Evolutionary conservation across 495 filamentous ascomycete genomes (phyloP), one percentile per base, ranked within the genome.

Genomic region (Tuber indicum): DNA sequence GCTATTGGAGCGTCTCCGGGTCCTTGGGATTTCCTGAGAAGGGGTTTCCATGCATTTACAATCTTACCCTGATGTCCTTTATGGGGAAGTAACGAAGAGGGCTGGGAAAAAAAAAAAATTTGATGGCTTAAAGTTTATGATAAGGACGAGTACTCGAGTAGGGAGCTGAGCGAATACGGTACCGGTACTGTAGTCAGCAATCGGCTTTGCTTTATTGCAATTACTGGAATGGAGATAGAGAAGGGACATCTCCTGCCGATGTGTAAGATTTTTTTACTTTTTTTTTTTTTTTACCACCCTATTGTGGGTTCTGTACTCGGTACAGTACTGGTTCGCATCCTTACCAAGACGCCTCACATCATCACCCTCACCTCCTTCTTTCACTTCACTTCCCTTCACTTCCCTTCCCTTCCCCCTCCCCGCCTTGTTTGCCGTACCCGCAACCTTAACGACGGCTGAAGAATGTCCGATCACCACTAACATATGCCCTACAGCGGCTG

Each of bases 391-490:
- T 58, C 52, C 52, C 23, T 17, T 66, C 58, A 3, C n/a, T 62
- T 58, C 52, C 52, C 32, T 32, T 16, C 3, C 12, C 26, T 32
- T 10, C 9, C 26, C 26, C 26, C 26, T 32, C n/a, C n/a, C 58
- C 58, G n/a, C 9, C 58, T 14, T 16, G 26, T 66, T 26, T 66
- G 14, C 58, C 58, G 52, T 26, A 32, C 58, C 58, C 58, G 58
- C 58, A 66, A 66, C 58, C 58, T 66, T 66, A 36, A 66, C 26
- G 58, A 10, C 58, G 58, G 58, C 58, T 66, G 58, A 66, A 66
- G 58, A 66, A 66, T 66, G 58, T 17, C 58, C 58, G 58, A 66
- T 66, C 58, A 36, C 17, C 58, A 66, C 58, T 5, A 66, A 66
- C 26, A 32, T 19, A 66, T 66, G 58, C 58, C 58, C 58, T 66